Evolutionary conservation across 2,329 filamentous ascomycete species (phyloP).

Genomic region (Nothophaeocryptopus gaeumannii): DNA sequence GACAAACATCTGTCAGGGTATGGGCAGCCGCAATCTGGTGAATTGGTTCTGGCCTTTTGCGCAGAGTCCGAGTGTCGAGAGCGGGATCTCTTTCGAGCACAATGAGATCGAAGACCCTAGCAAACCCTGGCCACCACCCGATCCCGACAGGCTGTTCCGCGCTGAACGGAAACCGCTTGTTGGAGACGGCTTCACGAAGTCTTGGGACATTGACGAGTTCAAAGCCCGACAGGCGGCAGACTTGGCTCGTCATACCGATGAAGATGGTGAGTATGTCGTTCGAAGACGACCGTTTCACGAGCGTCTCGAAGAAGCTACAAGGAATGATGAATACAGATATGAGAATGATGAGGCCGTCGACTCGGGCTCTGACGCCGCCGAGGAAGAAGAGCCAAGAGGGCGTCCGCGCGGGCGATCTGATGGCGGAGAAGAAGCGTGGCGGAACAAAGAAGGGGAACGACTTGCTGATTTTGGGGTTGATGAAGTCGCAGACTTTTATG

Average conservation of each 20-base stretch:
- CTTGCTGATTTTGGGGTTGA: conserved; percentile 77
- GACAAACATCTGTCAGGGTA: conserved; percentile 69
- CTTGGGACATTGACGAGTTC: conserved; percentile 53
- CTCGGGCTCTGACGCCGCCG: conserved; percentile 42
- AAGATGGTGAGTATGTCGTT: conserved; percentile 32
- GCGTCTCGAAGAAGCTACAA: conserved; percentile 34
- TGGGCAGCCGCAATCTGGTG: conserved; percentile 66
- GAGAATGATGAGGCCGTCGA: conserved; percentile 37
- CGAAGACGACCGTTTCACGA: conserved; percentile 44
- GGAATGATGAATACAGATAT: conserved; percentile 19
- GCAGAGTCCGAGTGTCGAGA: conserved; percentile 47
- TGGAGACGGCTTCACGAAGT: conserved; percentile 39
- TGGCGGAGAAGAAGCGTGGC: conserved; percentile 62
- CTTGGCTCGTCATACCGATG: conserved; percentile 39
- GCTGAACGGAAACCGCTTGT: conserved; percentile 25
- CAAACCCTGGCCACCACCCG: conserved; percentile 50
- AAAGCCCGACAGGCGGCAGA: conserved; percentile 54
- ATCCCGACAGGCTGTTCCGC: conserved; percentile 47
- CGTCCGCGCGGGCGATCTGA: conserved; percentile 7
- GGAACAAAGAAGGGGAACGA: conserved; percentile 71
- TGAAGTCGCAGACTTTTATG: conserved; percentile 67
- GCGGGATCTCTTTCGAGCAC: conserved; percentile 62
- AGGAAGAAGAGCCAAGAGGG: conserved; percentile 33
- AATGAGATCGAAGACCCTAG: conserved; percentile 67
- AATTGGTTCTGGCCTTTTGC: conserved; percentile 70